Evolutionary conservation across 2,329 filamentous ascomycete genomes (phyloP), one percentile per base, ranked within the genome.

Genomic region (Pestalotiopsis fici): DNA sequence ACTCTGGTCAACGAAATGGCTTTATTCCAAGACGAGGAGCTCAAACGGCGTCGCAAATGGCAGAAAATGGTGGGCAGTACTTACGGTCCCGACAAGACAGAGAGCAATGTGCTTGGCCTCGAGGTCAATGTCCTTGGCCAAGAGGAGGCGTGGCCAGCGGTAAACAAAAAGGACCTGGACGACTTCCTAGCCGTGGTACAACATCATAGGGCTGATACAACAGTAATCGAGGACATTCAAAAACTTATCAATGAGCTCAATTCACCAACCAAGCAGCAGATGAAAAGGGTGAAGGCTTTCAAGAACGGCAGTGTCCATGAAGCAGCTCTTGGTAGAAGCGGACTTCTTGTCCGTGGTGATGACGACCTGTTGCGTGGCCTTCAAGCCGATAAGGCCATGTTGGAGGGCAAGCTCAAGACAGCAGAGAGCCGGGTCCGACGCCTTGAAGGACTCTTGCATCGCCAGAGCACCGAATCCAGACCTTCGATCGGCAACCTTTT

Each of bases 231-330:
- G 12, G 93, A 97, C 64, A 85, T 98, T 39, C 83, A 85, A 3
- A 93, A 94, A 74, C 87, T 94, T 21, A 87, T 97, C 68, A 90
- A 90, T 69, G 94, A 97, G 65, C 85, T 98, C 15, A 91, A 91
- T 76, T 89, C 87, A 66, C 94, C 95, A 2, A 96, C 93, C 0
- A 94, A 92, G 73, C 93, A 96, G 77, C 95, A 97, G 76, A 88
- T 91, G 69, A 95, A 94, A 78, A 89, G 94, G 67, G 88, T 96
- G 6, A 97, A 95, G 78, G 94, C 94, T 4, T 98, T 99, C 83
- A 98, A 98, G 77, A 96, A 97, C 76, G 96, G 96, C 18, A 98
- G 96, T 76, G 88, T 98, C 47, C 94, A 98, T 74, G 96, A 98
- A 77, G 91, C 91, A n/a, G 89, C 89, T 2, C 87, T 98, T 69